Base-by-base conservation (phyloP, 2,329 filamentous ascomycete species). In the Fusarium luffae region DNA sequence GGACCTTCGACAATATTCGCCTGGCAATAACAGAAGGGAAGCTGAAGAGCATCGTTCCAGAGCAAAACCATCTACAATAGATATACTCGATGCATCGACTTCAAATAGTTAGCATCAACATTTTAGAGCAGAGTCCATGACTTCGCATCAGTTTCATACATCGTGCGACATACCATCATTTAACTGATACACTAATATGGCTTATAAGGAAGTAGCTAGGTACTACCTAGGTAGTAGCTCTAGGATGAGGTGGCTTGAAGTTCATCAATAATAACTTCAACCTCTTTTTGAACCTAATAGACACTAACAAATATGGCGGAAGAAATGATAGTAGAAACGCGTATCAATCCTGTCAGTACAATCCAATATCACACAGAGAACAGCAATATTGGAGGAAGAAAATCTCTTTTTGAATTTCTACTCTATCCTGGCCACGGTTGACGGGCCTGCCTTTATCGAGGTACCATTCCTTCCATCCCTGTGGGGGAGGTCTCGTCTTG, bases 1-100 rank as follows among this genome's bases (percentile, higher is more conserved):
- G 90, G 89, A 86, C 88, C 41, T 90, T 95, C 70, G 85, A 84
- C 30, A 95, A 96, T 75, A 85, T 94, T 32, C 83, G 85, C 23
- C 80, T 83, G 69, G 92, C 89, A 3, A 71, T 94, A 8, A 83
- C 87, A 68, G 84, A 84, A 50, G 89, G 89, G 1, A 86, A 83
- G 69, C 76, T 94, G 74, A 88, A 86, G 77, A 92, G 85, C 66
- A 86, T 90, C 21, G 92, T 95, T n/a, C 86, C 88, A 2, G 93
- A 95, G 80, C 92, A 95, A 79, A 80, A 74, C 67, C 63, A 74
- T 6, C 61, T 82, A 58, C 69, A 63, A 44, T 74, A 65, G 62
- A 42, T 9, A 4, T 11, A 19, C 10, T 32, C 5, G 12, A 11
- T 30, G 28, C 6, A n/a, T 11, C 25, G 16, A 21, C 12, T 27